Percentiles rank a stretch among this genome's conserved stretches.
Evolutionary conservation across 495 filamentous ascomycete species (phyloP).

Genomic region (Beverwykella pulmonaria): DNA sequence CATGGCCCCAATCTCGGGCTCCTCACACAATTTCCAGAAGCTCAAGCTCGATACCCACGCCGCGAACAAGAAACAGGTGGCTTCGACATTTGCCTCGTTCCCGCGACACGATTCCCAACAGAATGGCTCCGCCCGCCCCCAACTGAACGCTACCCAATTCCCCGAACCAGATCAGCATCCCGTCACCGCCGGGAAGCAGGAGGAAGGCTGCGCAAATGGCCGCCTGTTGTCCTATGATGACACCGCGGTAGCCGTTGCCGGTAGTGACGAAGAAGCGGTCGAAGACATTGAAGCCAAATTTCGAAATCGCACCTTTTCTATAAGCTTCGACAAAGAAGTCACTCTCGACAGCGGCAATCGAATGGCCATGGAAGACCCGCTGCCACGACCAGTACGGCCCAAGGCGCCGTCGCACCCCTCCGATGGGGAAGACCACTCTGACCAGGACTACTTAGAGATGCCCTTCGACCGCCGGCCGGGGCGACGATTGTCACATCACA

Average conservation of each 20-base stretch:
- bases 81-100: slow-evolving; percentile 38
- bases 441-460: slow-evolving; percentile 27
- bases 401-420: slow-evolving; percentile 23
- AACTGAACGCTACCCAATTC: background rate
- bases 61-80: slow-evolving; percentile 26
- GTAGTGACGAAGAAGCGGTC: background rate
- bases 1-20: slow-evolving; percentile 37
- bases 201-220: slow-evolving; percentile 10
- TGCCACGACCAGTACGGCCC: slow-evolving; percentile 35
- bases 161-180: background rate
- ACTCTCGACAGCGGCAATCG: slow-evolving; percentile 47
- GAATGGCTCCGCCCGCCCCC: slow-evolving; percentile 10
- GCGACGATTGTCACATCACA: slow-evolving; percentile 11
- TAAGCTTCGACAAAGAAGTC: slow-evolving; percentile 49
- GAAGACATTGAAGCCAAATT: slow-evolving; percentile 32
- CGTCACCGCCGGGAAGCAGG: slow-evolving; percentile 4
- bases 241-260: slow-evolving; percentile 4
- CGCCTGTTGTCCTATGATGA: background rate
- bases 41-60: slow-evolving; percentile 38
- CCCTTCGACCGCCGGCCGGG: slow-evolving; percentile 18
- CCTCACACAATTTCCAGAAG: slow-evolving; percentile 41
- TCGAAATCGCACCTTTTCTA: slow-evolving; percentile 42
- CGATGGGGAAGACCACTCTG: slow-evolving; percentile 29
- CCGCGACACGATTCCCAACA: slow-evolving; percentile 26
- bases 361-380: slow-evolving; percentile 41